phyloP scores from a whole-genome alignment of 345 rosid genomes.

The Cardamine resedifolia region DNA sequence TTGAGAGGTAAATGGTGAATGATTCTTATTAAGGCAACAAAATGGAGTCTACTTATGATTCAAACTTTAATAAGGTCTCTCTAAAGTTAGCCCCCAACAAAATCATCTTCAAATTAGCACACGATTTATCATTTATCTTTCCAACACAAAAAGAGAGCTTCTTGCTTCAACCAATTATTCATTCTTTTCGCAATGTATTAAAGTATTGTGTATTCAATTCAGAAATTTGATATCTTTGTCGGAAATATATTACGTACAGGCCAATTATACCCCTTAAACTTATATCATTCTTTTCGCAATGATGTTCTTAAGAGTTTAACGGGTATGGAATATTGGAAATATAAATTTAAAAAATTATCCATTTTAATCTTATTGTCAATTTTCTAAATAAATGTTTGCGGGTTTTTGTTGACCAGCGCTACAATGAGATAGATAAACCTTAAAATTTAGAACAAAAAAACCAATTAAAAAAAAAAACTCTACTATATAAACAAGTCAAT shows the following conservation, averaged over 20 bases:
- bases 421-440: neutral
- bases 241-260: neutral
- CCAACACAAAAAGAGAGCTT: slow-evolving; percentile 19
- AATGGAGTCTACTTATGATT: slow-evolving; percentile 36
- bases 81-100: slow-evolving; percentile 43
- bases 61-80: slow-evolving; percentile 35
- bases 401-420: neutral
- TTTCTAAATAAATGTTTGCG: neutral
- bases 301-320: neutral
- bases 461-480: neutral
- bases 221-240: neutral
- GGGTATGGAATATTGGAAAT: neutral
- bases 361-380: too few species aligned
- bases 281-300: too few species aligned
- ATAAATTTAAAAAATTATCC: too few species aligned
- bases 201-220: slow-evolving; percentile 5
- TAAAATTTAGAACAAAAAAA: neutral
- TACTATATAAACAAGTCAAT: neutral
- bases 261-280: too few species aligned
- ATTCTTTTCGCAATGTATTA: slow-evolving; percentile 7
- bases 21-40: slow-evolving; percentile 34
- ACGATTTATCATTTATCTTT: slow-evolving; percentile 38
- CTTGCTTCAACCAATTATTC: slow-evolving; percentile 14
- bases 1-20: slow-evolving; percentile 23
- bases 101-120: slow-evolving; percentile 43